Base-by-base conservation (phyloP, 805 yeast genomes). In the Yarrowia osloensis region DNA sequence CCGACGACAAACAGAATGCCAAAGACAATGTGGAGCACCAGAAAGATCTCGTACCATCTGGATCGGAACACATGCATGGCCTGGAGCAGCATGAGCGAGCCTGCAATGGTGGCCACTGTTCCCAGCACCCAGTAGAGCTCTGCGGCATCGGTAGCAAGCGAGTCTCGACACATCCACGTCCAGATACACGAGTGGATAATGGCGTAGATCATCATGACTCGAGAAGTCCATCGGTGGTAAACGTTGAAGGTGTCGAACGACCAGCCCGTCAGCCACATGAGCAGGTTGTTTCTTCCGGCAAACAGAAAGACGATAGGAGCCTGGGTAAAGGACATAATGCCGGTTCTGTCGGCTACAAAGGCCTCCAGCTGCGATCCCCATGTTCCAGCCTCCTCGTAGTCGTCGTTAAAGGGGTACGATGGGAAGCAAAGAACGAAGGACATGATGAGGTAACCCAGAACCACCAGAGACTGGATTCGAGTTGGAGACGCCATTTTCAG, bases 251-350 rank as follows among this genome's bases (percentile, higher is more conserved):
- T 81, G 12, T 86, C 76, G 71, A 83, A 87, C 0, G 86, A 76
- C 79, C 89, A 81, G 1, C 92, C 91, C 0, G 92, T 83, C 8
- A 88, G 67, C 71, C 76, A 77, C 69, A 83, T 83, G 71, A 89
- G 78, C 21, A 90, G 85, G 73, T 88, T 90, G 74, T 90, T 90
- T 71, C 95, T 80, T 40, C 88, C 87, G 4, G 91, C 90, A 75
- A 89, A 75, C 35, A 75, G 35, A 22, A 73, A 65, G 46, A 75
- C 57, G 19, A 74, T 47, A 0, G 78, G 78, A 26, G 72, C 5
- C 29, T 74, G 70, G 22, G 73, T 68, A 33, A 71, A 71, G 1
- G 72, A 69, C 24, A 71, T 70, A 24, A 71, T 70, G 0, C 72
- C 74, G 0, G 73, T 68, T 39, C 74, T 17, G 42, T 69, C 70